These are phyloP conservation scores for Gigaspora rosea DNA, from an alignment of 192 early-diverging fungal species.

Conservation along the genomic window DNA sequence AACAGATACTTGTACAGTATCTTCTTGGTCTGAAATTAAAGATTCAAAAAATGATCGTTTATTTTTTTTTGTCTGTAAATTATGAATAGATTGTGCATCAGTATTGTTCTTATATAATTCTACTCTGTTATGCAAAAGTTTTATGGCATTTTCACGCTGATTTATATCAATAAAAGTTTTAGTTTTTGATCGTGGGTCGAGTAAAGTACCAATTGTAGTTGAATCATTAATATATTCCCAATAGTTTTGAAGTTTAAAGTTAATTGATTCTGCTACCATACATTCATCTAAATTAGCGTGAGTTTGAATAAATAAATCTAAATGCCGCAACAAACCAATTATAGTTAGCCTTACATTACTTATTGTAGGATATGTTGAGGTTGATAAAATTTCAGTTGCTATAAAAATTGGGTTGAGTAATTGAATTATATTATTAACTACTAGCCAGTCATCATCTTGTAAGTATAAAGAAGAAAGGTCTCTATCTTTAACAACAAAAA, in stretches of 20 bases:
- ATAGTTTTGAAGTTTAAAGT: not conserved
- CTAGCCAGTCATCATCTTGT: not conserved
- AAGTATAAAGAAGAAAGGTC: not conserved
- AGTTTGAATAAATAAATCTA: slow-evolving; percentile 9
- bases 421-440: not conserved
- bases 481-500: not conserved
- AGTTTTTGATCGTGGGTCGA: slow-evolving; percentile 6
- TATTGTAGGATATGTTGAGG: not conserved
- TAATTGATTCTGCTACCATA: slow-evolving; percentile 9
- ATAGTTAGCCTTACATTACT: not conserved
- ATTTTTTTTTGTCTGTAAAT: not conserved
- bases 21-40: not conserved
- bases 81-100: not conserved
- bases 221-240: slow-evolving; percentile 4
- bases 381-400: not conserved
- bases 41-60: slow-evolving; percentile 15
- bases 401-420: not conserved
- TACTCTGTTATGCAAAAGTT: not conserved
- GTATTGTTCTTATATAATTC: not conserved
- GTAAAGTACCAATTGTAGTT: not conserved
- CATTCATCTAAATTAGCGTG: not conserved
- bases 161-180: slow-evolving; percentile 13
- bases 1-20: not conserved
- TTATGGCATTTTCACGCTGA: not conserved
- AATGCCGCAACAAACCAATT: not conserved